Conservation (phyloP, 2,329 filamentous ascomycete species). For the Xylariales sp. region DNA sequence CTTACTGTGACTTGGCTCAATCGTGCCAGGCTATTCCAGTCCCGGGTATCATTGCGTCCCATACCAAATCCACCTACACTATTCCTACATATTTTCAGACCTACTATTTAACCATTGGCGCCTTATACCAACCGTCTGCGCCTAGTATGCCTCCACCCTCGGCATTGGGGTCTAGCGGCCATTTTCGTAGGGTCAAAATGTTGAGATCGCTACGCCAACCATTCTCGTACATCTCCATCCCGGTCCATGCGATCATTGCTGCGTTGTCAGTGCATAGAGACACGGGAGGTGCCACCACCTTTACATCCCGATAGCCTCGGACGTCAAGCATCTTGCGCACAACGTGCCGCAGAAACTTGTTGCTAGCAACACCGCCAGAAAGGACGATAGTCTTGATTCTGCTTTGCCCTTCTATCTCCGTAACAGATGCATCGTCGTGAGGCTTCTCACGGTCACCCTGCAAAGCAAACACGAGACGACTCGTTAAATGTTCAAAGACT, state of each 20-base stretch:
- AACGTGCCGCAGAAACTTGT: constrained; percentile 79
- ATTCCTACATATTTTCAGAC: constrained; percentile 1
- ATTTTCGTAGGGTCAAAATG: constrained; percentile 72
- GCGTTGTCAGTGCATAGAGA: constrained; percentile 93
- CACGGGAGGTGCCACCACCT: constrained; percentile 79
- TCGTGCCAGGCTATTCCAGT: neutral
- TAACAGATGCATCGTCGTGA: constrained; percentile 6
- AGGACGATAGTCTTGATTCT: constrained; percentile 70
- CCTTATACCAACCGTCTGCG: constrained; percentile 60
- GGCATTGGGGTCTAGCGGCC: constrained; percentile 74
- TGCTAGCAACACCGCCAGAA: constrained; percentile 91
- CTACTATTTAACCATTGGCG: neutral
- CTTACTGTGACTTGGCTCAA: neutral
- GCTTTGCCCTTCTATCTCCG: constrained; percentile 17
- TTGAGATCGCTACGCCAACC: constrained; percentile 75
- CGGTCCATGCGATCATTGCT: constrained; percentile 96
- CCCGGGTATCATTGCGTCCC: constrained; percentile 23
- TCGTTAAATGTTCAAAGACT: constrained; percentile 87
- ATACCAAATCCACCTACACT: constrained; percentile 19
- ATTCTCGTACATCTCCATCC: constrained; percentile 87
- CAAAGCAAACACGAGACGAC: constrained; percentile 77
- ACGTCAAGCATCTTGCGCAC: constrained; percentile 67
- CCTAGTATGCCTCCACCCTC: constrained; percentile 76
- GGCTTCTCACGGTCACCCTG: constrained; percentile 32
- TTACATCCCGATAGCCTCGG: constrained; percentile 71